Percentiles rank a stretch among this genome's conserved stretches.
phyloP scores from a whole-genome alignment of 495 filamentous ascomycete genomes.

The Daldinia loculata region DNA sequence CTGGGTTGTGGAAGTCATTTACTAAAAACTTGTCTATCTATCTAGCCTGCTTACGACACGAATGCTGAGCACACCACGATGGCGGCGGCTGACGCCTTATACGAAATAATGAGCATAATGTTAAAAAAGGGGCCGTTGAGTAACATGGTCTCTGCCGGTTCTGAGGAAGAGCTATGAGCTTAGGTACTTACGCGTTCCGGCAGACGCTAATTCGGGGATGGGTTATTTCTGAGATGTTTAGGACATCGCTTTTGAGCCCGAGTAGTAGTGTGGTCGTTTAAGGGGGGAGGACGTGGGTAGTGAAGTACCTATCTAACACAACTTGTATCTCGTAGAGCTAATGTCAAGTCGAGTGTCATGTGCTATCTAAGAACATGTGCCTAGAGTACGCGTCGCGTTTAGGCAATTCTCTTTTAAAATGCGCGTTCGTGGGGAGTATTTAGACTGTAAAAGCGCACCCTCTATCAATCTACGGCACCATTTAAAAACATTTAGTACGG shows the following conservation, averaged over 20 bases:
- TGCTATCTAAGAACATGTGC: too few species aligned
- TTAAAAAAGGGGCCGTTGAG: slow-evolving; percentile 66
- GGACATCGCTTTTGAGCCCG: not conserved
- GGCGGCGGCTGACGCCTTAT: slow-evolving; percentile 81
- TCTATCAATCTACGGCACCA: not conserved
- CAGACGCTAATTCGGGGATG: not conserved
- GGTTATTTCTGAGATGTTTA: not conserved
- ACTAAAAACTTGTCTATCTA: slow-evolving; percentile 21
- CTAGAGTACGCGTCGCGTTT: not conserved
- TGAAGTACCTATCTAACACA: not conserved
- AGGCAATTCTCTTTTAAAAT: not conserved
- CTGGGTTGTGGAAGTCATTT: not conserved
- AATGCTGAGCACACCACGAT: slow-evolving; percentile 86
- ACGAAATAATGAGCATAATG: slow-evolving; percentile 88
- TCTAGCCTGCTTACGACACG: slow-evolving; percentile 83
- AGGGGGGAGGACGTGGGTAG: not conserved
- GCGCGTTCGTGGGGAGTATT: not conserved
- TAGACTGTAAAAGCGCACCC: not conserved
- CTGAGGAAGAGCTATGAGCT: slow-evolving; percentile 35
- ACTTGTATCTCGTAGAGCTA: not conserved
- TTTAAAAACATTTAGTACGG: not conserved
- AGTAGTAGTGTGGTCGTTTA: not conserved
- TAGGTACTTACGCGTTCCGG: not conserved
- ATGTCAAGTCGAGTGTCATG: not conserved
- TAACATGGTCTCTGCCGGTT: slow-evolving; percentile 36